Evolutionary conservation across 768 basidiomycete genomes (phyloP).

Genomic region (Tubosaeta sp.): DNA sequence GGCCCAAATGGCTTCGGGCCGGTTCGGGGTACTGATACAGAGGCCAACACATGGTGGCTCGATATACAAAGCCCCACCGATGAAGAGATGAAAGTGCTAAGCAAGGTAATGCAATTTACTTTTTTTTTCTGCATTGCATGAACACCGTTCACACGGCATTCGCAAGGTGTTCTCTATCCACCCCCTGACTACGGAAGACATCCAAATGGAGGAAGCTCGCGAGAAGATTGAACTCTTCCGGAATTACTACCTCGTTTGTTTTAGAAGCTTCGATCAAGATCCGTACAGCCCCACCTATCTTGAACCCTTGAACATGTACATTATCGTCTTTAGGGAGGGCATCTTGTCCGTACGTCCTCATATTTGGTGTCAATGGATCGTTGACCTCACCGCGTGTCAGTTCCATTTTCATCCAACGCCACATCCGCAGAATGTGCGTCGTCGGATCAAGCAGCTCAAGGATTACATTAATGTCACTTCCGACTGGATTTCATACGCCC

Average conservation of each 20-base stretch:
- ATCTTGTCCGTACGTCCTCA: constrained; percentile 73
- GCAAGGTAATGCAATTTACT: constrained; percentile 55
- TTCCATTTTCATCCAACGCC: constrained; percentile 98
- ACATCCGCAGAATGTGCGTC: constrained; percentile 95
- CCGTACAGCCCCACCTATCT: constrained; percentile 95
- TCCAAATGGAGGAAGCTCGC: constrained; percentile 98
- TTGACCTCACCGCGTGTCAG: constrained; percentile 34
- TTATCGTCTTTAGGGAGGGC: constrained; percentile 97
- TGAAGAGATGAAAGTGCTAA: constrained; percentile 96
- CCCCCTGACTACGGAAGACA: constrained; percentile 98
- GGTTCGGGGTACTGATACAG: constrained; percentile 38
- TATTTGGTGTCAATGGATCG: not conserved
- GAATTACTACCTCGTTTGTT: constrained; percentile 98
- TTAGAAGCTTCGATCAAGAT: constrained; percentile 98
- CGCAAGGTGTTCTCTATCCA: constrained; percentile 91
- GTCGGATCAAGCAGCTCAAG: constrained; percentile 97
- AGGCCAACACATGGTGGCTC: constrained; percentile 93
- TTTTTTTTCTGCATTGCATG: not conserved
- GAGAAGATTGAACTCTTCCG: constrained; percentile 99
- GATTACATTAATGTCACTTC: constrained; percentile 99
- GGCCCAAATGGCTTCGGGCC: constrained; percentile 22
- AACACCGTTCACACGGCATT: constrained; percentile 2
- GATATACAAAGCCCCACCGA: constrained; percentile 93
- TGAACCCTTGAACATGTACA: constrained; percentile 99
- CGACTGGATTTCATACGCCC: constrained; percentile 99